Conservation (phyloP, 805 yeast species). For the Candida dajiaensis region DNA sequence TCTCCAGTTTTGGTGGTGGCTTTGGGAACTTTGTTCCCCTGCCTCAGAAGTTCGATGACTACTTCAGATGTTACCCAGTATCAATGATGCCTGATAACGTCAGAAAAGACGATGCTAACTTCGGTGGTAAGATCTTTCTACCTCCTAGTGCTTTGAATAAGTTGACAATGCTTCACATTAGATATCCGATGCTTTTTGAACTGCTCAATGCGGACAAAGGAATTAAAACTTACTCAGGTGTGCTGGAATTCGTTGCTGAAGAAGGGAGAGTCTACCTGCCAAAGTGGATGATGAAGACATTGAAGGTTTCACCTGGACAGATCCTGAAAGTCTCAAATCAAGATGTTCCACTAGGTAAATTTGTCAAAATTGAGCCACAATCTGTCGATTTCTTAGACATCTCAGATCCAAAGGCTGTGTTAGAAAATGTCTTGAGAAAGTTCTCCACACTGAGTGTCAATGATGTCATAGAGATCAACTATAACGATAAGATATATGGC, state of each 20-base stretch:
- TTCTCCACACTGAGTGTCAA: slow-evolving; percentile 81
- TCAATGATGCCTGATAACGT: slow-evolving; percentile 72
- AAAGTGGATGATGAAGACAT: slow-evolving; percentile 90
- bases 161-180: slow-evolving; percentile 81
- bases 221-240: slow-evolving; percentile 81
- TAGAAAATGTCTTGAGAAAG: slow-evolving; percentile 86
- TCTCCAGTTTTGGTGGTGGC: slow-evolving; percentile 31
- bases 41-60: slow-evolving; percentile 66
- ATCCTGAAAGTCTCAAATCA: slow-evolving; percentile 68
- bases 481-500: slow-evolving; percentile 71
- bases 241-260: slow-evolving; percentile 91
- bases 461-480: slow-evolving; percentile 79
- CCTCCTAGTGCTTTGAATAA: slow-evolving; percentile 92
- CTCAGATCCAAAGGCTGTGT: slow-evolving; percentile 92
- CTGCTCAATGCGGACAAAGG: slow-evolving; percentile 60
- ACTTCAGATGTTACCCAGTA: slow-evolving; percentile 88
- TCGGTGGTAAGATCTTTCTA: slow-evolving; percentile 90
- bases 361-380: slow-evolving; percentile 94
- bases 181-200: slow-evolving; percentile 95
- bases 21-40: slow-evolving; percentile 24
- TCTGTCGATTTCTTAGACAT: slow-evolving; percentile 89
- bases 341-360: slow-evolving; percentile 79
- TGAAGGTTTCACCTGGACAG: slow-evolving; percentile 72
- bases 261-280: slow-evolving; percentile 95
- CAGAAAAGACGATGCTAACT: slow-evolving; percentile 74